Base-by-base conservation (phyloP, 495 filamentous ascomycete species). In the Neurospora sp. region DNA sequence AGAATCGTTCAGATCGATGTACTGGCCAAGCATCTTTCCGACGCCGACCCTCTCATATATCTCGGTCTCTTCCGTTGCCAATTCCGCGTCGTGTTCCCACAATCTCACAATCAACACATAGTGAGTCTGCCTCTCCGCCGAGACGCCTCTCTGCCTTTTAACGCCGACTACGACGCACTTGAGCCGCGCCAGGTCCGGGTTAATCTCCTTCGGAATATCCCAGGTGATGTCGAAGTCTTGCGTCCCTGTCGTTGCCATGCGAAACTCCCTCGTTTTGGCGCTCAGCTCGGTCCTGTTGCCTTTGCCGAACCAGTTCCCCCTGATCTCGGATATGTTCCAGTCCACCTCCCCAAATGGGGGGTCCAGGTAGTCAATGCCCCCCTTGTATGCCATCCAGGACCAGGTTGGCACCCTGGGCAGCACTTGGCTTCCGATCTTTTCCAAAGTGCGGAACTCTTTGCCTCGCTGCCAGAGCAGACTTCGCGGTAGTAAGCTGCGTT, bases 381-480 rank as follows among this genome's bases (percentile, higher is more conserved):
- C 79, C 4, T 74, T 66, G 62, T 79, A 80, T 0, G 79, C 77
- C 79, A 81, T 81, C 79, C 77, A 81, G 2, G 78, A 79, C 79
- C 78, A 80, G 31, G 74, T 77, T 0, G 78, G 79, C 20, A 23
- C 70, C 37, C 35, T 2, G 1, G 3, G 3, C 0, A 46, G 44
- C 44, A 46, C 44, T 2, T 39, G 70, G 70, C 12, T 27, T 20
- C 0, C 31, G 12, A 72, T 72, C 44, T 5, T 54, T 1, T 27
- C 31, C 0, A 31, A 2, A 2, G 37, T 69, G 10, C 0, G 42
- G 39, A 20, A 40, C 11, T 66, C 18, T 0, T 11, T 39, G 2
- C 23, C 49, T 16, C 77, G 72, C 41, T 74, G 40, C 80, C 77
- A 81, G 12, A 80, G 72, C 16, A 81, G 73, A 27, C 76, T 75